Evolutionary conservation across 148 eudicot species (phyloP).

Genomic region (Silene uniflora): DNA sequence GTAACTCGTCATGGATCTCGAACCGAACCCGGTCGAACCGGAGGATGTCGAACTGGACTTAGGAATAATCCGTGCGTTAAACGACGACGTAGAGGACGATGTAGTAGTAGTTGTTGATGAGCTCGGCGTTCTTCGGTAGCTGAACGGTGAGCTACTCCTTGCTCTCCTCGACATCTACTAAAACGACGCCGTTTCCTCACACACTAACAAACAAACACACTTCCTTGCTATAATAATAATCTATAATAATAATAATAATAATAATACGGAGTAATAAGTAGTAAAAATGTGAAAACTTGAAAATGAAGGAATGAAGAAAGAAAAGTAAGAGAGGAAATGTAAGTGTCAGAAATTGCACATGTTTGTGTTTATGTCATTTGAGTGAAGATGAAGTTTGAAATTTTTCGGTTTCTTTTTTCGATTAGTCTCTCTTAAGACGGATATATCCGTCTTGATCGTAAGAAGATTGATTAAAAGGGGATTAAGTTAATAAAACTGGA

Average conservation of each 20-base stretch:
- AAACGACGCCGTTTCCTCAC: slow-evolving; percentile 37
- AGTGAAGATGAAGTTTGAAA: slow-evolving; percentile 32
- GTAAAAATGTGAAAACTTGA: background rate
- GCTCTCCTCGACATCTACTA: slow-evolving; percentile 51
- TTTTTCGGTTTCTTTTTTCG: slow-evolving; percentile 9
- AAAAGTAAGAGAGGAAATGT: background rate
- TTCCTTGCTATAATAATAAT: background rate
- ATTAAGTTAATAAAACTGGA: background rate
- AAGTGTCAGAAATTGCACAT: slow-evolving; percentile 61
- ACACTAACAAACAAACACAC: background rate
- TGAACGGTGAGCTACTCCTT: slow-evolving; percentile 81
- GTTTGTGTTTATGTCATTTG: slow-evolving; percentile 29
- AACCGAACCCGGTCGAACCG: slow-evolving; percentile 36
- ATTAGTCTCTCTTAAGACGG: too few species aligned
- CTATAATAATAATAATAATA: too few species aligned
- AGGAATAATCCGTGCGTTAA: slow-evolving; percentile 31
- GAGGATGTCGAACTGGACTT: slow-evolving; percentile 49
- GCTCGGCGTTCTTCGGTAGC: slow-evolving; percentile 48
- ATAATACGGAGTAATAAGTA: too few species aligned
- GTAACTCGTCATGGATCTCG: slow-evolving; percentile 58
- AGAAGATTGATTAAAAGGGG: background rate
- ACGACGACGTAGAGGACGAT: slow-evolving; percentile 71
- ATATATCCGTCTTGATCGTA: too few species aligned
- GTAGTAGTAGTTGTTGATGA: slow-evolving; percentile 50
- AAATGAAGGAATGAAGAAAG: slow-evolving; percentile 13